Evolutionary conservation across 2,329 filamentous ascomycete genomes (phyloP).

Genomic region (Plenodomus lindquistii): DNA sequence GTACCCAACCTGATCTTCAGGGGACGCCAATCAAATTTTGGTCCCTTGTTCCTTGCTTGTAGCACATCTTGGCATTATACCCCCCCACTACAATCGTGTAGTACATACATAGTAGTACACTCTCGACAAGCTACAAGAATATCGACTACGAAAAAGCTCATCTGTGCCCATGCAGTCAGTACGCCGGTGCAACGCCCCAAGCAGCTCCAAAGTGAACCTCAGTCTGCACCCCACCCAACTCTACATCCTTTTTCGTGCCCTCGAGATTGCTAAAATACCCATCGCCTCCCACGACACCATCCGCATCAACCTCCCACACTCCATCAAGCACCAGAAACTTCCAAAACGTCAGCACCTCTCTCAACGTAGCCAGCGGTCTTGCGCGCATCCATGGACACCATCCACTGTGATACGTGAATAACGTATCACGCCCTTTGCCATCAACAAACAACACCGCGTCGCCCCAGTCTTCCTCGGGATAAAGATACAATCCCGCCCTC

Average conservation of each 20-base stretch:
- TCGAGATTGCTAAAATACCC: constrained; percentile 2
- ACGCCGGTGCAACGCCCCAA: constrained; percentile 4
- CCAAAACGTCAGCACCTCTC: constrained; percentile 7
- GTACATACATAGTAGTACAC: no score
- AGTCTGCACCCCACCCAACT: constrained; percentile 1
- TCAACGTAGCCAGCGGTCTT: constrained; percentile 5
- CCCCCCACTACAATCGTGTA: neutral
- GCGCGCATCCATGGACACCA: constrained; percentile 7
- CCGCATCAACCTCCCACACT: constrained; percentile 5
- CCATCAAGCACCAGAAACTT: constrained; percentile 4
- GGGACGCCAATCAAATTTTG: constrained; percentile 1
- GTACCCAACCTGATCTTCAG: constrained; percentile 11
- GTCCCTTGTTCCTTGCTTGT: neutral
- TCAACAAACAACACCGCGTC: constrained; percentile 6
- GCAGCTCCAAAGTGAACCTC: constrained; percentile 4
- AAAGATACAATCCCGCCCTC: constrained; percentile 5
- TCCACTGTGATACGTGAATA: constrained; percentile 6
- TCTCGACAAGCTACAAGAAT: no score
- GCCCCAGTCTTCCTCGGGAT: constrained; percentile 5
- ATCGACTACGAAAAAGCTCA: no score
- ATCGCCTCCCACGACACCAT: constrained; percentile 3
- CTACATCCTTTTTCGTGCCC: constrained; percentile 1
- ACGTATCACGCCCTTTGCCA: constrained; percentile 2
- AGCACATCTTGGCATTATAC: neutral
- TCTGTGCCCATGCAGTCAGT: constrained; percentile 4